These are phyloP conservation scores for Corymbia maculata DNA, from an alignment of 345 rosid genomes.

Conservation along the genomic window DNA sequence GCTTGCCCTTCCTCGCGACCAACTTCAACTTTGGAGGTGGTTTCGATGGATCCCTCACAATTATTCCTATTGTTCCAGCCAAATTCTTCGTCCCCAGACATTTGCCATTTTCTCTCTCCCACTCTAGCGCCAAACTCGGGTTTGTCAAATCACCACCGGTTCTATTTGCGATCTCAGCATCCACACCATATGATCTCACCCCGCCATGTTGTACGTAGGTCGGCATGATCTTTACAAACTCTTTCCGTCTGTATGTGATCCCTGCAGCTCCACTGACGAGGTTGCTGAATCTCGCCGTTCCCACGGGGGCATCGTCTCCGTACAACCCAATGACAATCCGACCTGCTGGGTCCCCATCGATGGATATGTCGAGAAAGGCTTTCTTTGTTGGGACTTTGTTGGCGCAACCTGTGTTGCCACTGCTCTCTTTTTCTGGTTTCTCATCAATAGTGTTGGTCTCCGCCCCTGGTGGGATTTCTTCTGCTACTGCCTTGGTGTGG, in stretches of 20 bases:
- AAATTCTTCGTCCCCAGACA: conserved; percentile 32
- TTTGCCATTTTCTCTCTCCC: conserved; percentile 37
- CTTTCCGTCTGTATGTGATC: conserved; percentile 80
- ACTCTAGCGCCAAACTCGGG: conserved; percentile 42
- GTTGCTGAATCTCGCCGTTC: conserved; percentile 50
- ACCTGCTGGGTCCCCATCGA: conserved; percentile 65
- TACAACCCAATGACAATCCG: conserved; percentile 65
- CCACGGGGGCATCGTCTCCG: conserved; percentile 49
- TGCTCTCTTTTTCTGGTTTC: conserved; percentile 1
- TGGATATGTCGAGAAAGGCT: conserved; percentile 70
- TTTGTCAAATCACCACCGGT: conserved; percentile 31
- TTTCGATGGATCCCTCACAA: conserved; percentile 67
- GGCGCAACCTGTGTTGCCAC: conserved; percentile 10
- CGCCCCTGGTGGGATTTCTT: not conserved
- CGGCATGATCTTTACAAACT: conserved; percentile 75
- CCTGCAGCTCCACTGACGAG: conserved; percentile 81
- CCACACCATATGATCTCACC: conserved; percentile 76
- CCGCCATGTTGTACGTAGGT: conserved; percentile 84
- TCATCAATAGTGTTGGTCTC: not conserved
- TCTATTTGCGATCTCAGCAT: conserved; percentile 57
- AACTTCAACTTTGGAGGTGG: conserved; percentile 83
- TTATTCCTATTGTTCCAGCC: conserved; percentile 63
- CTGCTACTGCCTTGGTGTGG: conserved; percentile 6
- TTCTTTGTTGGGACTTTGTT: conserved; percentile 25
- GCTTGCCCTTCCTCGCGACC: conserved; percentile 67